Evolutionary conservation across 2,329 filamentous ascomycete genomes (phyloP), one percentile per base, ranked within the genome.

Genomic region (Trichoderma afroharzianum): DNA sequence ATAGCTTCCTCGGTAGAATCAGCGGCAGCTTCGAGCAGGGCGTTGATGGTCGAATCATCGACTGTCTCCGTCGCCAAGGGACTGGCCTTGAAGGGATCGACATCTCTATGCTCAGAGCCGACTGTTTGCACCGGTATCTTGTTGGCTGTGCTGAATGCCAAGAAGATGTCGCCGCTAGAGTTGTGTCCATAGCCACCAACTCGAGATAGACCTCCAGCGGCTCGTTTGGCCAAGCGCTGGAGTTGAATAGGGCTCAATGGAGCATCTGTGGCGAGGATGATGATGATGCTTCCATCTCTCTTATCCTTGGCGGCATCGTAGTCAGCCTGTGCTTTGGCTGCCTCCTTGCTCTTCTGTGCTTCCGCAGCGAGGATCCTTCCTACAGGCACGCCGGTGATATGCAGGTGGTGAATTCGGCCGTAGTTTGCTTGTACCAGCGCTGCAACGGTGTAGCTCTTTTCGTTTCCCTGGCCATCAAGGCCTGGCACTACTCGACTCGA

Each of bases 1-100:
- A 92, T 90, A 1, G 88, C 85, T 79, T 92, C 90, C 75, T 92
- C 89, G 0, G 88, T 88, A 0, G 86, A 87, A 76, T 92, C 90
- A 0, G 88, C 87, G 2, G 84, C 86, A 1, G 88, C 90, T 77
- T 90, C 86, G 71, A 92, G 89, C 71, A 91, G 78, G 0, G 85
- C 84, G 74, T 91, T 89, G 72, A 92, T 89, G 4, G 85, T 88
- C 66, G 85, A 81, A 74, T 91, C 88, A 74, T 90, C 86, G 2
- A 89, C 79, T 59, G 74, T 73, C 9, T 76, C 67, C 14, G 76
- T 80, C 0, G 76, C 62, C 61, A 82, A 39, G 6, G 81, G 72
- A 4, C 74, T 76, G 5, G 85, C 80, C 74, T 79, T 80, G 72
- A 80, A 83, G 1, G 81, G 80, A 47, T 88, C 82, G 5, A 84